These are phyloP conservation scores for Flaveria sonorensis DNA, from an alignment of 129 eudicot species.

Conservation along the genomic window DNA sequence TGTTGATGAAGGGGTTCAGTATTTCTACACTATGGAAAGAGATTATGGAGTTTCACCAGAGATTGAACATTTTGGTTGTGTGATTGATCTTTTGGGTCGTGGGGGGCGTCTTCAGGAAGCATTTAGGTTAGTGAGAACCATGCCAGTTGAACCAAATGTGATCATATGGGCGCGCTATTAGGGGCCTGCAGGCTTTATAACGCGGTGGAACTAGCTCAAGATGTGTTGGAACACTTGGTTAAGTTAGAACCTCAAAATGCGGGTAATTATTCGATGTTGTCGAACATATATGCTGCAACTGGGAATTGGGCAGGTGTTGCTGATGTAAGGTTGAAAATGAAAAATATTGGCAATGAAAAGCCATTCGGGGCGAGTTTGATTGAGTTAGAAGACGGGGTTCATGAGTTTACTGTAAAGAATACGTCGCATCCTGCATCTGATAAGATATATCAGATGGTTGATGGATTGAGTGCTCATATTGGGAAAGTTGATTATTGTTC, in stretches of 20 bases:
- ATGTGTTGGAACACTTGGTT: constrained; percentile 57
- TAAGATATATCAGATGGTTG: constrained; percentile 65
- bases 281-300: constrained; percentile 74
- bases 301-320: constrained; percentile 77
- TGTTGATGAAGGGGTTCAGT: constrained; percentile 57
- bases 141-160: constrained; percentile 89
- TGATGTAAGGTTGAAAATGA: constrained; percentile 59
- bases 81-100: constrained; percentile 87
- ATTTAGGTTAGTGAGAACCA: constrained; percentile 52
- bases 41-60: constrained; percentile 63
- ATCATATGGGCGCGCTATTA: constrained; percentile 79
- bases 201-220: constrained; percentile 63
- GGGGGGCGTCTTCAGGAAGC: constrained; percentile 86
- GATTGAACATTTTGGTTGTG: constrained; percentile 90
- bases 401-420: constrained; percentile 77
- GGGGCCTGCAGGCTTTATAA: constrained; percentile 85
- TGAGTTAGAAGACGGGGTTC: constrained; percentile 60
- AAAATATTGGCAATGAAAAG: constrained; percentile 49
- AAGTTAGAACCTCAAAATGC: constrained; percentile 61
- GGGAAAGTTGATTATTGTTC: constrained; percentile 46
- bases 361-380: constrained; percentile 78
- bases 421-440: constrained; percentile 58
- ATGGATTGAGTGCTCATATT: constrained; percentile 64
- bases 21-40: constrained; percentile 70
- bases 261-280: constrained; percentile 67